These are phyloP conservation scores for Aureobasidium pullulans DNA, from an alignment of 2,329 filamentous ascomycete genomes.

Conservation along the genomic window DNA sequence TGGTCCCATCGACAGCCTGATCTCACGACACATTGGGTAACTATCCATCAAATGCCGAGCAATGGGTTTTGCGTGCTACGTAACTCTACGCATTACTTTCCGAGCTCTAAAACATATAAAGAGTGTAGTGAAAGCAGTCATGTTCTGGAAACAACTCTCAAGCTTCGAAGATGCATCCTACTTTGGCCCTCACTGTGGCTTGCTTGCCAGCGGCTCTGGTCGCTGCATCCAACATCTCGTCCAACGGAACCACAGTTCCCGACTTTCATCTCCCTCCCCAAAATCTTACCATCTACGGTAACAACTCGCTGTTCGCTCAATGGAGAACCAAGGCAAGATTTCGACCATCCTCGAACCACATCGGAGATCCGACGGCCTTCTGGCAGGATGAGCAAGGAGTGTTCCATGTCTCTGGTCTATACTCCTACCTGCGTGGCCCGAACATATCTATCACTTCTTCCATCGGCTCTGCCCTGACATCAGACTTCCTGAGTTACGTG, in stretches of 20 bases:
- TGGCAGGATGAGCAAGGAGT: slow-evolving; percentile 7
- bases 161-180: not conserved
- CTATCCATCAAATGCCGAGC: not conserved
- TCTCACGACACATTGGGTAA: not conserved
- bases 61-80: not conserved
- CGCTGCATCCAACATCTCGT: not conserved
- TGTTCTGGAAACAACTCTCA: not conserved
- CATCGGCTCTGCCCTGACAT: slow-evolving; percentile 30
- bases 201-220: not conserved
- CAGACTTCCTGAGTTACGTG: slow-evolving; percentile 37
- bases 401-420: not conserved
- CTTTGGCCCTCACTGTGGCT: not conserved
- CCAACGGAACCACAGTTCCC: not conserved
- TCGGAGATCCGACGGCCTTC: slow-evolving; percentile 6
- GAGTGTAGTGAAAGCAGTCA: not conserved
- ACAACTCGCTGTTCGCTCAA: slow-evolving; percentile 5
- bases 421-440: not conserved
- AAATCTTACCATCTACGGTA: not conserved
- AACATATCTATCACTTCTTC: slow-evolving; percentile 11
- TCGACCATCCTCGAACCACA: not conserved
- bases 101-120: not conserved
- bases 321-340: slow-evolving; percentile 12
- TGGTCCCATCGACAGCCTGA: not conserved
- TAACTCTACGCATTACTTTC: not conserved
- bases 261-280: not conserved